Conservation (phyloP, 192 early-diverging fungal genomes). For the Jimgerdemannia flammicorona region DNA sequence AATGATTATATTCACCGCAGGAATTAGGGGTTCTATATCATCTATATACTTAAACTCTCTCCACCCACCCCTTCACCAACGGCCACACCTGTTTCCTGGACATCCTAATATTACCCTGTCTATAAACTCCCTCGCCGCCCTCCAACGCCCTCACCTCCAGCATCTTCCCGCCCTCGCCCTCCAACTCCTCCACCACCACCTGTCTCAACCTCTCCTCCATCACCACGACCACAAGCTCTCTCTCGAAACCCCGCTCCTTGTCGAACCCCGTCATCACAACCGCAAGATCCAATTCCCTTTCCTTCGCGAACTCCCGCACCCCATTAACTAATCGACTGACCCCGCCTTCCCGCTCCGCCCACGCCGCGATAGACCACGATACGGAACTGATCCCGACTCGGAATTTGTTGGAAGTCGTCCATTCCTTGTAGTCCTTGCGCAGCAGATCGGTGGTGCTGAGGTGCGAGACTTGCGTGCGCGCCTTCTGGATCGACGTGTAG, state of each 20-base stretch:
- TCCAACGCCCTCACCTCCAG: conserved; percentile 8
- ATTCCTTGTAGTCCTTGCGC: conserved; percentile 77
- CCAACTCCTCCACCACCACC: conserved; percentile 25
- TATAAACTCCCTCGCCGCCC: conserved; percentile 29
- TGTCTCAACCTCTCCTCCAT: conserved; percentile 7
- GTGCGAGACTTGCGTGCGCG: conserved; percentile 42
- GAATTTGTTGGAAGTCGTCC: conserved; percentile 28
- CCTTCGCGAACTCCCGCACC: conserved; percentile 26
- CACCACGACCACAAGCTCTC: conserved; percentile 54
- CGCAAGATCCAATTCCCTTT: conserved; percentile 43
- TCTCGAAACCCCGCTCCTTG: conserved; percentile 44
- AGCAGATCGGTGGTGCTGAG: conserved; percentile 52
- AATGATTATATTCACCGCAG: no score
- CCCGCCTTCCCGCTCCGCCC: conserved; percentile 43
- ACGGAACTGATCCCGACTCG: conserved; percentile 62
- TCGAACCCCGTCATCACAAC: conserved; percentile 59
- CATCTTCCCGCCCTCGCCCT: conserved; percentile 30
- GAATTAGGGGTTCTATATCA: no score
- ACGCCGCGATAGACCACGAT: conserved; percentile 42
- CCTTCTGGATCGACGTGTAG: conserved; percentile 49
- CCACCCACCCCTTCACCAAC: conserved; percentile 13
- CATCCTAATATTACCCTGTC: conserved; percentile 46
- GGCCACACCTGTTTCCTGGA: conserved; percentile 59
- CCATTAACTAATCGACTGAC: conserved; percentile 20
- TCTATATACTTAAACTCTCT: background rate